A percentile compares a stretch with the other conserved stretches of the same genome.
Evolutionary conservation across 768 basidiomycete genomes (phyloP).

Genomic region (Coprinellus micaceus): DNA sequence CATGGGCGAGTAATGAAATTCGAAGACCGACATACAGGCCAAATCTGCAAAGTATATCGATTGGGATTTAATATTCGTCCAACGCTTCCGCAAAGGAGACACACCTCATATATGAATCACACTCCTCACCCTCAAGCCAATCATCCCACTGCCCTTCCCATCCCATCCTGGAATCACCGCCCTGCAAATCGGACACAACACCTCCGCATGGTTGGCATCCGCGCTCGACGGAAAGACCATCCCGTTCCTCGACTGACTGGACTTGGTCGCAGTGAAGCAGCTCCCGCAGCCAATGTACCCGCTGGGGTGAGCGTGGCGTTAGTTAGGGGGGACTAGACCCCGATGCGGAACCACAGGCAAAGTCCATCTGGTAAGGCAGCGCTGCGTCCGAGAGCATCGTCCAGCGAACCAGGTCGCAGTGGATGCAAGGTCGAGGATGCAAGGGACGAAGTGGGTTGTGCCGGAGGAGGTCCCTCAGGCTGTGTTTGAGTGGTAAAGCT

Average conservation of each 20-base stretch:
- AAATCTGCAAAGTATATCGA: no score
- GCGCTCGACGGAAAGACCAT: constrained; percentile 22
- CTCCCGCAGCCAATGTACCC: constrained; percentile 76
- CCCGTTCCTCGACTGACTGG: constrained; percentile 47
- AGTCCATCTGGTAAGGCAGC: neutral
- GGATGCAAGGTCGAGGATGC: neutral
- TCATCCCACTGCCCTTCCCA: constrained; percentile 63
- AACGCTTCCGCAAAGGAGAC: no score
- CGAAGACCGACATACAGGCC: no score
- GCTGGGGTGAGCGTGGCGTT: constrained; percentile 74
- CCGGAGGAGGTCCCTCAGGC: neutral
- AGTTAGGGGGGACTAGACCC: constrained; percentile 41
- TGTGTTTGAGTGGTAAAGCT: neutral
- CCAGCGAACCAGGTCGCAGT: neutral
- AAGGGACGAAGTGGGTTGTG: neutral
- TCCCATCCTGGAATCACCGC: constrained; percentile 68
- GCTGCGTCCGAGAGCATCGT: neutral
- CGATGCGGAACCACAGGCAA: neutral
- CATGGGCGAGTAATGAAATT: no score
- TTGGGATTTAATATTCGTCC: no score
- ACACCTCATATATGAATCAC: constrained; percentile 38
- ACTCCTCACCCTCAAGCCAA: constrained; percentile 51
- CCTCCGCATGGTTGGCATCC: neutral
- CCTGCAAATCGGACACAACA: constrained; percentile 68
- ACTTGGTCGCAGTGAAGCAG: constrained; percentile 68